Evolutionary conservation across 116 monocot species (phyloP), one percentile per base, ranked within the genome.

Genomic region (Papilionanthe hybrid): DNA sequence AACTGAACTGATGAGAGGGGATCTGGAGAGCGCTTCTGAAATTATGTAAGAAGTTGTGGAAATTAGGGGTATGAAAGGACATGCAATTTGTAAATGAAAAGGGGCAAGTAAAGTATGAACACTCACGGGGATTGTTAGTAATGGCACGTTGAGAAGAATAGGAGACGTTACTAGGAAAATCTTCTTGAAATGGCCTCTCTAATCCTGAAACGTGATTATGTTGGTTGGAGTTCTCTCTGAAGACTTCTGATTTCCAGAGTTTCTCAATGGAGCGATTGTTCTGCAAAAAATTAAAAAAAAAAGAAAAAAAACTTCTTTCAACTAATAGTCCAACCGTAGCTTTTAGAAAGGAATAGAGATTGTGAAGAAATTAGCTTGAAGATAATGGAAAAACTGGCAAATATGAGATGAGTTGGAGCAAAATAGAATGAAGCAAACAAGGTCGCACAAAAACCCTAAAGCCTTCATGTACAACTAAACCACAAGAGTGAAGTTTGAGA

Each of bases 1-100:
- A 72, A 90, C 60, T 30, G 90, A 87, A 20, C 80, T 84, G n/a
- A 90, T 90, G 9, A 79, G 81, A 18, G 83, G 55, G 50, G 87
- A 87, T 53, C 84, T 84, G 23, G 85, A 91, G 3, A 91, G 44
- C 23, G 86, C 86, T 87, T 91, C 91, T 91, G 88, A 60, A 55
- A 43, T 17, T 74, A 72, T 18, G 60, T 19, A 81, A 11, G 12
- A 49, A 11, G 73, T 32, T 19, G 1, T 45, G 12, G 42, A 56
- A 25, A 41, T 75, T 63, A 42, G 45, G 42, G 37, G 1, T 41
- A 53, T 49, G 49, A 53, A 53, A 53, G 53, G 53, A 53, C 17
- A 53, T 53, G 53, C 53, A 53, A 4, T 17, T 2, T 53, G 18
- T 53, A 72, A 19, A 53, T 72, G 27, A 22, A 45, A 5, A 23